A percentile compares a stretch with the other conserved stretches of the same genome.
Conservation (phyloP, 805 yeast species). For the Pichia eremophila region DNA sequence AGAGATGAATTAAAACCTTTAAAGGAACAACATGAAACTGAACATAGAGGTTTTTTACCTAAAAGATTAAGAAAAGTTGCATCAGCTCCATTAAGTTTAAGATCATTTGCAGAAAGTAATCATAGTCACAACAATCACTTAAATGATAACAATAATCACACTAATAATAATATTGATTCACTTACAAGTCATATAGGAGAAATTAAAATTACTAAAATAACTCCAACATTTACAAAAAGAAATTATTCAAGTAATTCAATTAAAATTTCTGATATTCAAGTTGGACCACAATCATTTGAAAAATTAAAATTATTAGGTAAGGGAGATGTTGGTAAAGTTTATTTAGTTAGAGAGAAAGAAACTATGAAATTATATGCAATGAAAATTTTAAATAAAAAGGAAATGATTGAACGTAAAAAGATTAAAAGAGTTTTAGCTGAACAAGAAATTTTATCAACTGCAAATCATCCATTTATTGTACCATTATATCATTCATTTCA, state of each 20-base stretch:
- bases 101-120: constrained; percentile 22
- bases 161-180: constrained; percentile 10
- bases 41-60: constrained; percentile 20
- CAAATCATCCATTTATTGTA: constrained; percentile 95
- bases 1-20: constrained; percentile 11
- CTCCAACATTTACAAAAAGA: constrained; percentile 40
- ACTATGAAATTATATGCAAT: constrained; percentile 77
- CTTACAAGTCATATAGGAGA: constrained; percentile 30
- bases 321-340: constrained; percentile 97
- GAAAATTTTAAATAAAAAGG: constrained; percentile 83
- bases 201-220: constrained; percentile 22
- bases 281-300: constrained; percentile 79
- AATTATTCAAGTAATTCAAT: constrained; percentile 69
- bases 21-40: constrained; percentile 2
- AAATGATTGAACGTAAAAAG: constrained; percentile 91
- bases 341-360: constrained; percentile 74
- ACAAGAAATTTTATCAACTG: constrained; percentile 90
- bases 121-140: background rate
- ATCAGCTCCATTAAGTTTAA: constrained; percentile 67
- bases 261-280: constrained; percentile 67
- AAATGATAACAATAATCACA: background rate
- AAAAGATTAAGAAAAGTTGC: constrained; percentile 62
- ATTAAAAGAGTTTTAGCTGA: constrained; percentile 93
- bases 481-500: constrained; percentile 95
- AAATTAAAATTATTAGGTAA: constrained; percentile 85